Base-by-base conservation (phyloP, 2,329 filamentous ascomycete species). In the Blumeria hordei region DNA sequence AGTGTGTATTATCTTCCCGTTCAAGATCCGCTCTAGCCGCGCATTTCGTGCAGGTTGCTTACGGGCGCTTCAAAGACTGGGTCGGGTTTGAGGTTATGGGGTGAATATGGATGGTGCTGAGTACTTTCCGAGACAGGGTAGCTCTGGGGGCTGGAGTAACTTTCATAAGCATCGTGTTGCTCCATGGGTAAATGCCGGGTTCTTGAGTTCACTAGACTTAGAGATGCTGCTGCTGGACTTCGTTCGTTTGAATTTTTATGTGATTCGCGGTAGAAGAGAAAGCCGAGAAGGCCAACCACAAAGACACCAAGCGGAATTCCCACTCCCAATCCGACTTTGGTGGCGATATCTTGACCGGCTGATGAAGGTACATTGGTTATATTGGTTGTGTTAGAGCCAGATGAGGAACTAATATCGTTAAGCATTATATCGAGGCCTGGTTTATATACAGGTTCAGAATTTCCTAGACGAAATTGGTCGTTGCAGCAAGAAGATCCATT, bases 281-380 rank as follows among this genome's bases (percentile, higher is more conserved):
- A 57, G 2, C 43, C 54, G 9, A 60, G 47, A 32, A 59, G 18
- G 1, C 59, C 59, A 14, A 55, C 32, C 5, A 56, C 59, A 28
- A 60, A 51, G 11, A 59, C 54, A 9, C 58, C 57, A 3, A 60
- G 56, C 32, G 58, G 59, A 6, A 59, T 54, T 6, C 58, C 59
- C 10, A 59, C 56, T n/a, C 59, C 59, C 3, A 60, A 28, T 2
- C 58, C 57, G n/a, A 60, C 35, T 51, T 58, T 60, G 18, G 56
- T 59, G 32, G 56, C 59, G 21, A 49, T 28, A 21, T 41, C 43
- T 8, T 45, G 32, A 21, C 12, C 28, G 5, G 39, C 28, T 21
- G 51, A 56, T 12, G 56, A 52, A 44, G 12, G 39, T 18, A 44
- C 34, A 44, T 32, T 44, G 28, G 55, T 41, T 18, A 43, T 52